phyloP scores from a whole-genome alignment of 225 moss, liverwort and hornwort genomes.

The Physcomitrellopsis africana region DNA sequence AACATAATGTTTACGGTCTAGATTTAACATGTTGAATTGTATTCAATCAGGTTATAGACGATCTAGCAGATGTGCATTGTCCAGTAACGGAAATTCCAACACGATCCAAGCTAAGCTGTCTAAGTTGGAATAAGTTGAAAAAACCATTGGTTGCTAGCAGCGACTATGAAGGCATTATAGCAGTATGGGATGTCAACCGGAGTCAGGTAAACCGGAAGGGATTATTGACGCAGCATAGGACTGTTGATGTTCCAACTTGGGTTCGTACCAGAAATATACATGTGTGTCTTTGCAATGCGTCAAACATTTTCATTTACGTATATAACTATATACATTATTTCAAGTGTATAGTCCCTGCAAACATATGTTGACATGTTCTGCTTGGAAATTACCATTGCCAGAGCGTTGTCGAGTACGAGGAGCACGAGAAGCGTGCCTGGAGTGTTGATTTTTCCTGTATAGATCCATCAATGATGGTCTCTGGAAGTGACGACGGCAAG shows the following conservation, averaged over 20 bases:
- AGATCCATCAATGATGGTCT: constrained; percentile 78
- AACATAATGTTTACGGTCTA: not conserved
- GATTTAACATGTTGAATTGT: not conserved
- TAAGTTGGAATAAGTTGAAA: constrained; percentile 81
- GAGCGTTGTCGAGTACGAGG: constrained; percentile 80
- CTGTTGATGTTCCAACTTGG: constrained; percentile 17
- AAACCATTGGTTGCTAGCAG: constrained; percentile 78
- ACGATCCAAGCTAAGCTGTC: constrained; percentile 72
- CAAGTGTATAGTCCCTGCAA: not conserved
- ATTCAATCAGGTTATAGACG: constrained; percentile 67
- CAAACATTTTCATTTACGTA: not conserved
- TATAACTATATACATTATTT: not conserved
- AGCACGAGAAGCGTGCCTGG: constrained; percentile 90
- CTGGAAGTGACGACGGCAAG: constrained; percentile 94
- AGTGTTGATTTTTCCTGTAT: constrained; percentile 81
- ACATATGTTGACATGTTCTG: constrained; percentile 11
- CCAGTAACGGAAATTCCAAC: constrained; percentile 71
- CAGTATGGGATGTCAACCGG: constrained; percentile 75
- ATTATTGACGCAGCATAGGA: not conserved
- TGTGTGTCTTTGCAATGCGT: constrained; percentile 1
- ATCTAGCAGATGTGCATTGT: constrained; percentile 68
- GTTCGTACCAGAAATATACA: constrained; percentile 10
- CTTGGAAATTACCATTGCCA: constrained; percentile 12
- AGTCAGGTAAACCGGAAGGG: constrained; percentile 47
- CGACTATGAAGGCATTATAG: constrained; percentile 84